phyloP scores from a whole-genome alignment of 495 filamentous ascomycete genomes.

The Pseudotulostoma volvatum region DNA sequence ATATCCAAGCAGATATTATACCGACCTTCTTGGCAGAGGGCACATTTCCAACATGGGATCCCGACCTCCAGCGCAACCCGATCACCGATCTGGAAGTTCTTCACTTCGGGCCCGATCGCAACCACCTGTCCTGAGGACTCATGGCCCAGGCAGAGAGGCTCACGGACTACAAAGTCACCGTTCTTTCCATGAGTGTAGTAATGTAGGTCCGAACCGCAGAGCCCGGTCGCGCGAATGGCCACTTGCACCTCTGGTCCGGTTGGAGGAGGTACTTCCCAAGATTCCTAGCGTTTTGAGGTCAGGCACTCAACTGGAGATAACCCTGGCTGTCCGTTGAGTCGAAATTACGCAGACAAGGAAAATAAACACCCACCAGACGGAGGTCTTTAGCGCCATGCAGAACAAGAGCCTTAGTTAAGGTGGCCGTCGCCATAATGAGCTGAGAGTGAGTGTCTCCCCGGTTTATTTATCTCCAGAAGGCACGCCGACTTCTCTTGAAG shows the following conservation, averaged over 20 bases:
- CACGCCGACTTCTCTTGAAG: too few species aligned
- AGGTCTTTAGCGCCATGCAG: conserved; percentile 54
- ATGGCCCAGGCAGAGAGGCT: conserved; percentile 61
- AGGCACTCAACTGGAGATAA: too few species aligned
- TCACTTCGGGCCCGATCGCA: conserved; percentile 28
- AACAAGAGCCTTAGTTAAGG: conserved; percentile 42
- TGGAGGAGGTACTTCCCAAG: conserved; percentile 25
- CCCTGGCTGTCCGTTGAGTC: too few species aligned
- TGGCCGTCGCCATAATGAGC: conserved; percentile 19
- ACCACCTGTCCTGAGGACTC: conserved; percentile 60
- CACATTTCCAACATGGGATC: conserved; percentile 55
- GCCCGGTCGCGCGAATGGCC: conserved; percentile 54
- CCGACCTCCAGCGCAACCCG: conserved; percentile 24
- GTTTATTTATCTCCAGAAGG: too few species aligned
- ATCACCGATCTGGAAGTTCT: conserved; percentile 17
- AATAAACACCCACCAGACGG: conserved; percentile 34
- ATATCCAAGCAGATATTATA: conserved; percentile 80
- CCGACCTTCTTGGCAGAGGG: conserved; percentile 46
- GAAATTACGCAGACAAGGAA: background rate
- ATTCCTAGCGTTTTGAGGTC: conserved; percentile 20
- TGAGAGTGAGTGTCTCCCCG: too few species aligned
- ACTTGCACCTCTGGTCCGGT: conserved; percentile 50
- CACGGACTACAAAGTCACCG: conserved; percentile 59
- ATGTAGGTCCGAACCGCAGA: conserved; percentile 73
- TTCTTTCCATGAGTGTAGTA: conserved; percentile 79